A percentile compares a stretch with the other conserved stretches of the same genome.
These are phyloP conservation scores for Amylocystis lapponica DNA, from an alignment of 768 basidiomycete genomes.

Conservation along the genomic window DNA sequence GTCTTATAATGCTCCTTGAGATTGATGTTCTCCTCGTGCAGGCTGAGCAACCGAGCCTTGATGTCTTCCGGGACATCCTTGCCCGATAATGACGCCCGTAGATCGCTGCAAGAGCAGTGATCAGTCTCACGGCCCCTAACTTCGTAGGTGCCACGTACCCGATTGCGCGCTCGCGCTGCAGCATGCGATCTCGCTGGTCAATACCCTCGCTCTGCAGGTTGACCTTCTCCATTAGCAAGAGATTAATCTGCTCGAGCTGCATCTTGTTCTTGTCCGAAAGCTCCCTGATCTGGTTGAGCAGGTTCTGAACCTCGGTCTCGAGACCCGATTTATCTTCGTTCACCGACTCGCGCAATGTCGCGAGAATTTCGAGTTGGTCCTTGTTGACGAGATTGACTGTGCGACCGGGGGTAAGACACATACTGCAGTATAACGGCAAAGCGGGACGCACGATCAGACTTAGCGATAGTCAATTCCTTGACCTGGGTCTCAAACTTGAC, in stretches of 20 bases:
- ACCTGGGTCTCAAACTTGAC: conserved; percentile 56
- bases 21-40: conserved; percentile 74
- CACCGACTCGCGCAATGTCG: conserved; percentile 80
- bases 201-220: conserved; percentile 88
- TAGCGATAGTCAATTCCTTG: conserved; percentile 74
- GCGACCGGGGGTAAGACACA: conserved; percentile 1
- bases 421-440: conserved; percentile 1
- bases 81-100: conserved; percentile 70
- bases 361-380: conserved; percentile 88
- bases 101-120: conserved; percentile 43
- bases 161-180: conserved; percentile 82
- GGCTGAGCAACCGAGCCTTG: conserved; percentile 61
- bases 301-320: conserved; percentile 57
- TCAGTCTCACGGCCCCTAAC: neutral
- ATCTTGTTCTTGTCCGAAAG: conserved; percentile 79
- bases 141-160: conserved; percentile 42
- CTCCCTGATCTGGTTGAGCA: conserved; percentile 65
- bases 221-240: conserved; percentile 86
- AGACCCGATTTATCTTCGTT: conserved; percentile 80
- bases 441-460: conserved; percentile 67
- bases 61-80: conserved; percentile 80
- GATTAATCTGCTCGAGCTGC: conserved; percentile 87
- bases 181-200: conserved; percentile 77
- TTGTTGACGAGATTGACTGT: conserved; percentile 88
- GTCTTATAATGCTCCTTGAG: conserved; percentile 70